Conservation (phyloP, 1,284 basidiomycete genomes). For the Gomphus sp. region DNA sequence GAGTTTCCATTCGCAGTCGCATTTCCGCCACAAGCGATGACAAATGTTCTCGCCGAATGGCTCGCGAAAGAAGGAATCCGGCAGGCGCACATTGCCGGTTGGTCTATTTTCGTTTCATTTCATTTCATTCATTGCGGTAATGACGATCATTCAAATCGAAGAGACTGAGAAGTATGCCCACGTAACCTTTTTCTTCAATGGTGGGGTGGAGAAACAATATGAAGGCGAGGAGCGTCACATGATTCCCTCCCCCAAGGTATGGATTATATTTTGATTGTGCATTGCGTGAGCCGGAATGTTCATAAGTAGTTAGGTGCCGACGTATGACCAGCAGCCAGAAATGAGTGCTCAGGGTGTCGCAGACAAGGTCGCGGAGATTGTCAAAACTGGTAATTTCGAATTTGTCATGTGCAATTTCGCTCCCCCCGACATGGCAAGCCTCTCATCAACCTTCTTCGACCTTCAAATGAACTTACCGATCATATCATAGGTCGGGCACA, state of each 20-base stretch:
- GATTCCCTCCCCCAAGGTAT: constrained; percentile 81
- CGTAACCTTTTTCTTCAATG: constrained; percentile 96
- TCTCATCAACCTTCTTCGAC: constrained; percentile 4
- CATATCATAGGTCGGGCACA: constrained; percentile 66
- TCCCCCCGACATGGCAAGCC: constrained; percentile 81
- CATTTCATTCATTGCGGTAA: not conserved
- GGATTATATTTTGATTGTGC: not conserved
- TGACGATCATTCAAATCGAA: not conserved
- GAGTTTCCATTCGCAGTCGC: constrained; percentile 83
- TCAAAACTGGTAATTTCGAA: constrained; percentile 59
- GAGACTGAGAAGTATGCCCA: constrained; percentile 95
- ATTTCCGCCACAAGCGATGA: constrained; percentile 86
- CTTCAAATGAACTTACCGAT: not conserved
- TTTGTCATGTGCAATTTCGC: constrained; percentile 97
- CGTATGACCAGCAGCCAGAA: constrained; percentile 79
- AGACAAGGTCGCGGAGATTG: constrained; percentile 81
- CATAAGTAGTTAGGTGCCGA: constrained; percentile 31
- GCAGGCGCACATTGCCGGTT: constrained; percentile 80
- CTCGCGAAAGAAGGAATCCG: constrained; percentile 67
- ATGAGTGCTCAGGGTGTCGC: constrained; percentile 85
- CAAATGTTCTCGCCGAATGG: constrained; percentile 88
- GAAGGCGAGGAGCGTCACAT: constrained; percentile 75
- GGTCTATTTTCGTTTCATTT: constrained; percentile 13
- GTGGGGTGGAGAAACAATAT: constrained; percentile 87
- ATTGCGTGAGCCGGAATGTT: not conserved